phyloP scores from a whole-genome alignment of 331 rosid species.

The Prunus yedoensis region DNA sequence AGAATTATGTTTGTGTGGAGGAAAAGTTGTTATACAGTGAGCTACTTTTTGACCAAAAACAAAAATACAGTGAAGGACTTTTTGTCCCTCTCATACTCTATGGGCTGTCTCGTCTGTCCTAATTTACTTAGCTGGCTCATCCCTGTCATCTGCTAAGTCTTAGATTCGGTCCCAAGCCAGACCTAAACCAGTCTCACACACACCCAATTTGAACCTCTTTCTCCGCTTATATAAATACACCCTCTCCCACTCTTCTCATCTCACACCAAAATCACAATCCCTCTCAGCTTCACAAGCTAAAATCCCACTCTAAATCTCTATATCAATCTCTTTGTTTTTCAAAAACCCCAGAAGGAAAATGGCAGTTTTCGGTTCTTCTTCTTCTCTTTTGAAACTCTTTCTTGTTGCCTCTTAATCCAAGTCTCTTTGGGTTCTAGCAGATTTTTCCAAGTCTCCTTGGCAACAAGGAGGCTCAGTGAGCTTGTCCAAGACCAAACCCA shows the following conservation, averaged over 20 bases:
- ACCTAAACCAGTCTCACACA: too few relatives aligned
- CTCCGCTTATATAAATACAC: neutral
- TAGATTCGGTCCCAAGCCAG: neutral
- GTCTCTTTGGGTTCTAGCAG: slow-evolving; percentile 28
- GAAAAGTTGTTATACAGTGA: too few relatives aligned
- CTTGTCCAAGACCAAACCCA: slow-evolving; percentile 56
- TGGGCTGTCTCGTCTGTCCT: neutral
- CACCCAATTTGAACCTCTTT: neutral
- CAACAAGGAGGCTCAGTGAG: slow-evolving; percentile 50
- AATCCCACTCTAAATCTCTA: neutral
- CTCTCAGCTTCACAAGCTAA: too few relatives aligned
- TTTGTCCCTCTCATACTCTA: neutral
- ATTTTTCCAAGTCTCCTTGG: slow-evolving; percentile 44
- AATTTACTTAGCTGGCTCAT: neutral
- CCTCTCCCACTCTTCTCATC: neutral
- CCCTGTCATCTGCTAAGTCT: neutral
- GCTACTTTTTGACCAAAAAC: too few relatives aligned
- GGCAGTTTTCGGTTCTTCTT: neutral
- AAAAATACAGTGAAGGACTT: neutral
- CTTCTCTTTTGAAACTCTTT: slow-evolving; percentile 18
- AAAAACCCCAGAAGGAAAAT: neutral
- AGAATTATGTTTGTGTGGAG: too few relatives aligned
- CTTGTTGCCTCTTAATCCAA: slow-evolving; percentile 36
- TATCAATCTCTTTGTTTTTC: neutral
- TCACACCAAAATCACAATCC: neutral